Base-by-base conservation (phyloP, 805 yeast genomes). In the Suhomyces pyralidae region DNA sequence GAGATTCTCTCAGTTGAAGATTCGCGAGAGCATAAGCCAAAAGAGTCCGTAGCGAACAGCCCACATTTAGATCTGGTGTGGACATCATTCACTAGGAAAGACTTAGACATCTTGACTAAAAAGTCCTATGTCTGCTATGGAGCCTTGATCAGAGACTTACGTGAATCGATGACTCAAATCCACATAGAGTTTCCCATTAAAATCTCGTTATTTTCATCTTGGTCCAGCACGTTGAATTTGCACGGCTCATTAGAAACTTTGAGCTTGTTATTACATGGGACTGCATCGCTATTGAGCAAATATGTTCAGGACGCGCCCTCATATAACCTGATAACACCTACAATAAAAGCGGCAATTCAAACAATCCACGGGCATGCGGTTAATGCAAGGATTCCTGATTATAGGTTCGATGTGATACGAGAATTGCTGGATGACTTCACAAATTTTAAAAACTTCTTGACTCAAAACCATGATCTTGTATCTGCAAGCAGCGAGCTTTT, bases 181-280 rank as follows among this genome's bases (percentile, higher is more conserved):
- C 71, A 69, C 49, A 58, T 67, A 12, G 78, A 74, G 46, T 69
- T 62, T 50, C 70, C 78, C 2, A 67, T 74, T 5, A 66, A 68
- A 38, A 69, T 75, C 44, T 70, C 75, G 2, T 60, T 74, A 24
- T 66, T 68, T 49, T 63, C 74, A 5, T 66, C 75, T 3, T 71
- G 74, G 67, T 62, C 73, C 0, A 65, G 67, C 20, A 71, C 65
- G 50, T 59, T 73, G 42, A 69, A 73, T 48, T 57, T 66, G 19
- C 66, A 67, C 53, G 61, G 74, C 0, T 64, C 68, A 20, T 60
- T 69, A 20, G 65, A 66, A 12, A 71, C 78, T 0, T 58, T 67
- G n/a, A 55, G 66, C 26, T 58, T 72, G 24, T 63, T 74, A 64
- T 61, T 63, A 40, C 57, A 60, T 19, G 79, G 79, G 7, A 66